These are phyloP conservation scores for Phytophthora uliginosa DNA, from an alignment of 352 stramenopile genomes.

Conservation along the genomic window DNA sequence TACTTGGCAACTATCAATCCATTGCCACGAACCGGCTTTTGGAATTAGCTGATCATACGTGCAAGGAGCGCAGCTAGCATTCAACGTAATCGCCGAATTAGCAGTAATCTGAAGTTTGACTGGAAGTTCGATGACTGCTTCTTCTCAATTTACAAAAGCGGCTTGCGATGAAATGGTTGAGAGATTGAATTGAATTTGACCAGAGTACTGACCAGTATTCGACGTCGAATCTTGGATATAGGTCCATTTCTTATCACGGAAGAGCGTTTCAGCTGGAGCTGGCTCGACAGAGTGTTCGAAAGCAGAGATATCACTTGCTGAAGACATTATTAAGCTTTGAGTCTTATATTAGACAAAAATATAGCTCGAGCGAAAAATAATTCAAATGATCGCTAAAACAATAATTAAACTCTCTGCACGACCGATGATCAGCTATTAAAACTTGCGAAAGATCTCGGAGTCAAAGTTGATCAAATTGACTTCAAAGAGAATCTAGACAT, in stretches of 20 bases:
- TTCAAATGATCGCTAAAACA: too few relatives aligned
- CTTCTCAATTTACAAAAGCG: slow-evolving; percentile 13
- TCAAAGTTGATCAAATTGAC: slow-evolving; percentile 10
- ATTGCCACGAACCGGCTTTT: background rate
- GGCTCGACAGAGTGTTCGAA: slow-evolving; percentile 14
- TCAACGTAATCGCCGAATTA: slow-evolving; percentile 1
- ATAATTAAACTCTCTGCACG: slow-evolving; percentile 3
- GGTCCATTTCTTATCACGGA: too few relatives aligned
- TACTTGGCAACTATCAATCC: too few relatives aligned
- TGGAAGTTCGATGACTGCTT: slow-evolving; percentile 16
- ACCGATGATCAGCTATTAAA: too few relatives aligned
- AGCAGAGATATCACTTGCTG: slow-evolving; percentile 7
- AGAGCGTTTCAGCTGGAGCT: too few relatives aligned
- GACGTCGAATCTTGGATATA: background rate
- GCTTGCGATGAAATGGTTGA: slow-evolving; percentile 10
- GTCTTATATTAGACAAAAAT: too few relatives aligned
- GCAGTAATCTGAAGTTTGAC: slow-evolving; percentile 14
- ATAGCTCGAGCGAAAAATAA: too few relatives aligned
- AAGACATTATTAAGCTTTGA: background rate
- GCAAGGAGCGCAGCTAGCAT: too few relatives aligned
- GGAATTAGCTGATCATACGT: slow-evolving; percentile 5
- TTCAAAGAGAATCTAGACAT: slow-evolving; percentile 2
- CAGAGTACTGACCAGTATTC: background rate
- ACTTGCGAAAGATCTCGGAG: slow-evolving; percentile 8
- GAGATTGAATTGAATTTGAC: slow-evolving; percentile 2